Evolutionary conservation across 352 stramenopile genomes (phyloP), one percentile per base, ranked within the genome.

Genomic region (Globisporangium paroecandrum): DNA sequence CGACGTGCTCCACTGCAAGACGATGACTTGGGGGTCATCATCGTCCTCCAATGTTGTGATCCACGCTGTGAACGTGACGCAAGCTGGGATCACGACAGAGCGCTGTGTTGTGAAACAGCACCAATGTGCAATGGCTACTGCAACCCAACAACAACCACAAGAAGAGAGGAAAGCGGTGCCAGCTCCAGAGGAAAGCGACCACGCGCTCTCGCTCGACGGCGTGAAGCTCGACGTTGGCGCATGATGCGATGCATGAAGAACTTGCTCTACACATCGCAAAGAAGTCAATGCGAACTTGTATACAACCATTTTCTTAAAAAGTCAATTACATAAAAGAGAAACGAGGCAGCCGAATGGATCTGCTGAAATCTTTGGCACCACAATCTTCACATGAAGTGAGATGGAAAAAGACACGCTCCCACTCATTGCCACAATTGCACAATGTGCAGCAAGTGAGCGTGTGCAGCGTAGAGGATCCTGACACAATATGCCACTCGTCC

Each of bases 1-100:
- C 34, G 73, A 90, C 46, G 61, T 91, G 41, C 65, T 90, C 27
- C 72, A 69, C 22, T 89, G 82, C 53, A 81, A 79, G 66, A 59
- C 74, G 15, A n/a, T 85, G 76, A 76, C 38, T 57, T 62, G 57
- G 58, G 32, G 13, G 46, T 68, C 62, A 1, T 63, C 24, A 15
- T 43, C 62, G n/a, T 27, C 72, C 10, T 58, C 53, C 4, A 12
- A 7, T 4, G 13, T 49, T 41, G 25, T 15, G 25, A 74, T 93
- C 27, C 71, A 90, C 62, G 47, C 77, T 5, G 81, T 75, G 12
- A 69, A 74, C 8, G 82, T 93, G 20, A 70, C 75, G 3, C 81
- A 90, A 53, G 70, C 62, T 10, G 79, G 77, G 1, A 63, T 90
- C 36, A 66, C 71, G 10, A 71, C 81, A 18, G 80, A 77, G 58